phyloP scores from a whole-genome alignment of 2,329 filamentous ascomycete species.

The Curvularia spicifera region DNA sequence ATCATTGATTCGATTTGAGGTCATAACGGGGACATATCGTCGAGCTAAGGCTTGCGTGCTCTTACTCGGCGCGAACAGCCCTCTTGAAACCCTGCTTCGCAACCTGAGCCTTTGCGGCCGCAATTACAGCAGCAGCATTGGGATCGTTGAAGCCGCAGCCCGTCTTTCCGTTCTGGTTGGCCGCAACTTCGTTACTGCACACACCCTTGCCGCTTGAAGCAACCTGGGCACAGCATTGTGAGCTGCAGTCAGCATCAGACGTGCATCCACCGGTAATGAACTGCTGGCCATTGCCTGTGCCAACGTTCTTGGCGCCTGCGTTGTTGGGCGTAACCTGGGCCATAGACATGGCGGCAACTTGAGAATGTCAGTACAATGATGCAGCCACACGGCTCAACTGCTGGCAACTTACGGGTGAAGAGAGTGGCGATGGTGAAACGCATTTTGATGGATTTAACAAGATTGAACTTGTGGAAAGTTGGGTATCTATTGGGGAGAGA shows the following conservation, averaged over 20 bases:
- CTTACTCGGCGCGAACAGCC: constrained; percentile 23
- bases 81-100: constrained; percentile 40
- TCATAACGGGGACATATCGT: neutral
- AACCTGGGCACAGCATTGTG: constrained; percentile 35
- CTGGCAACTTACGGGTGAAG: constrained; percentile 13
- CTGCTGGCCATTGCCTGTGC: constrained; percentile 34
- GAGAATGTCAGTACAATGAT: neutral
- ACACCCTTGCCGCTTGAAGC: constrained; percentile 32
- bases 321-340: constrained; percentile 36
- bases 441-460: constrained; percentile 21
- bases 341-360: constrained; percentile 26
- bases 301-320: constrained; percentile 38
- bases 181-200: constrained; percentile 39
- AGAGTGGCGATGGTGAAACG: constrained; percentile 28
- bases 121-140: constrained; percentile 36
- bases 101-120: constrained; percentile 40
- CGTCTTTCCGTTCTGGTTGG: constrained; percentile 40
- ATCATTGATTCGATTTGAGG: neutral
- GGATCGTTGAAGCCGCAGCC: constrained; percentile 41
- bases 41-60: neutral
- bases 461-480: neutral
- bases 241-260: constrained; percentile 37
- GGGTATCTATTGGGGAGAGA: constrained; percentile 3
- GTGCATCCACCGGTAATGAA: constrained; percentile 45
- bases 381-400: neutral